Percentiles rank a stretch among this genome's conserved stretches.
Conservation (phyloP, 768 basidiomycete species). For the Tylopilus plumbeoviolaceoides region DNA sequence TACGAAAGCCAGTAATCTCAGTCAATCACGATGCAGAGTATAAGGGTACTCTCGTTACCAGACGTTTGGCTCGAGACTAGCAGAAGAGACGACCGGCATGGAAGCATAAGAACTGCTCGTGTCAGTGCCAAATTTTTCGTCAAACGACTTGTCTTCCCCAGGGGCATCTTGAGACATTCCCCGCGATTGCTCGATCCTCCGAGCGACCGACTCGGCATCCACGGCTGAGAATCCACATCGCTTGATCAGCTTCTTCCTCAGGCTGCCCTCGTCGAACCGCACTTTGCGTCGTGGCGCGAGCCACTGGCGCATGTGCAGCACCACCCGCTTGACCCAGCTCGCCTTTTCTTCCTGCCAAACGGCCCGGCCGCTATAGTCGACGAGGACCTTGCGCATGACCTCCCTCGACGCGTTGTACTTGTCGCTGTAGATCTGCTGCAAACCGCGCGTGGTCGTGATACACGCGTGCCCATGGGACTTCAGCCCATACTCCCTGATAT, state of each 20-base stretch:
- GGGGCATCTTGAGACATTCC: neutral
- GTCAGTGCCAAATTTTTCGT: conserved; percentile 14
- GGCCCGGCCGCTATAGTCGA: conserved; percentile 12
- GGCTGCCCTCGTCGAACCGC: conserved; percentile 5
- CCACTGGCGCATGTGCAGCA: conserved; percentile 25
- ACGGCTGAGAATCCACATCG: conserved; percentile 20
- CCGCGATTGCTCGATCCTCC: conserved; percentile 17
- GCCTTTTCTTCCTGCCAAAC: conserved; percentile 26
- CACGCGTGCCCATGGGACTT: conserved; percentile 36
- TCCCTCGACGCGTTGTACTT: conserved; percentile 34
- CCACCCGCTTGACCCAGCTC: conserved; percentile 23
- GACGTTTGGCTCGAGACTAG: neutral
- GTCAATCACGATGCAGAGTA: neutral
- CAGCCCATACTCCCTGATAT: conserved; percentile 33
- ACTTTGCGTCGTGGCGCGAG: conserved; percentile 14
- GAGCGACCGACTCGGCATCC: conserved; percentile 18
- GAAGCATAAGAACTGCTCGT: conserved; percentile 5
- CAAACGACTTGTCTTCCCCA: conserved; percentile 18
- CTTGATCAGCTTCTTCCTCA: conserved; percentile 21
- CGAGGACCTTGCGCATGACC: conserved; percentile 18
- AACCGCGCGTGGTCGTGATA: conserved; percentile 34
- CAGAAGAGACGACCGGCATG: conserved; percentile 10
- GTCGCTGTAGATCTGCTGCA: conserved; percentile 16
- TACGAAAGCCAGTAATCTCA: neutral
- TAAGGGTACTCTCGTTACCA: too few relatives aligned